Base-by-base conservation (phyloP, 805 yeast genomes). In the Clavispora carvajalis region DNA sequence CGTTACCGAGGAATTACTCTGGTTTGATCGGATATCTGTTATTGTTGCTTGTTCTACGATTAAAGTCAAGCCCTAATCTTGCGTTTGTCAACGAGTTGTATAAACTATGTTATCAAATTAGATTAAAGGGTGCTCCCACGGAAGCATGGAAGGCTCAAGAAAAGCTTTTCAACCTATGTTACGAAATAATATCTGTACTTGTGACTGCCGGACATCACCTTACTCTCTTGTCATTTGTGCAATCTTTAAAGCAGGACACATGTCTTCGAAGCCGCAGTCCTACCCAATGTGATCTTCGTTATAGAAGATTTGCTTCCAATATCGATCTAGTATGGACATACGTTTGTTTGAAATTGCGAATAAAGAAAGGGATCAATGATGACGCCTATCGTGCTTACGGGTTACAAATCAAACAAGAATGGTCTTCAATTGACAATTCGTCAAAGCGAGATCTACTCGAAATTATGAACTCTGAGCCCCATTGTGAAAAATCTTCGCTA, bases 41-140 rank as follows among this genome's bases (percentile, higher is more conserved):
- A 25, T 44, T 68, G 19, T 44, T 51, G 28, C 36, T 71, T 17
- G 40, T 75, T 19, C 57, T 70, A 23, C 55, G 75, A 39, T 56
- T 76, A 38, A 73, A 66, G 42, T 61, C 71, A 22, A 62, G 68
- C 1, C 70, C 76, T 5, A 71, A 65, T 41, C 39, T 73, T 43
- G 50, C 57, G 21, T 49, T 73, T 17, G 60, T 74, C 17, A 73
- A 71, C 41, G 75, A 68, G 34, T 52, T 67, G 29, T 76, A 71
- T 54, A 66, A 64, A 41, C 57, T 73, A 22, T 57, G 71, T 31
- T 63, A 71, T 41, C 72, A 65, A 41, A 39, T 59, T 16, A 40
- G 73, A 24, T 47, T 67, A 30, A 55, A 53, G 34, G 43, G 52
- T 12, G 38, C 40, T 8, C 57, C 40, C 33, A 59, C 28, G 29